Conservation (phyloP, 2,329 filamentous ascomycete genomes). For the Nakataea oryzae region DNA sequence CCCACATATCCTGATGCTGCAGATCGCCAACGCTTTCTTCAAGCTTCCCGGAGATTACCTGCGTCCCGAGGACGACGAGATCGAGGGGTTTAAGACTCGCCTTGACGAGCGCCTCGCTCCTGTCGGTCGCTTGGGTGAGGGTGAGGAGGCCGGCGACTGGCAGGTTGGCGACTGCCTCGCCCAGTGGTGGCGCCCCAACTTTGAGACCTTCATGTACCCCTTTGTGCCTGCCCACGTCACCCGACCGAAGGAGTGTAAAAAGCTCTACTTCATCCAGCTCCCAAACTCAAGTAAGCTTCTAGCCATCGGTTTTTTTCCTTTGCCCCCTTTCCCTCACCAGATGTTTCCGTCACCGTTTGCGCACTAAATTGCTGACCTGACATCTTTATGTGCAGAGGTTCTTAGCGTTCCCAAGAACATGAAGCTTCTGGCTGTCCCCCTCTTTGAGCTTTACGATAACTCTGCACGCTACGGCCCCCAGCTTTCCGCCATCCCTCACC, state of each 20-base stretch:
- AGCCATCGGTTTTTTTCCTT: background rate
- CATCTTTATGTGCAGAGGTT: slow-evolving; percentile 51
- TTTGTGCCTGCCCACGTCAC: slow-evolving; percentile 96
- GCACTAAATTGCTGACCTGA: background rate
- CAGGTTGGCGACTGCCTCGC: slow-evolving; percentile 88
- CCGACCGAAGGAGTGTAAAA: slow-evolving; percentile 97
- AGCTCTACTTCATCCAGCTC: slow-evolving; percentile 93
- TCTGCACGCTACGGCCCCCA: slow-evolving; percentile 90
- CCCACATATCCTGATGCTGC: slow-evolving; percentile 95
- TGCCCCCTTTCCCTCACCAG: background rate
- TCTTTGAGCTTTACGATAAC: slow-evolving; percentile 98
- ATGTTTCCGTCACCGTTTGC: background rate
- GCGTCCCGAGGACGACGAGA: slow-evolving; percentile 77
- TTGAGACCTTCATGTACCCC: slow-evolving; percentile 99
- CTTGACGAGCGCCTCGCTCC: slow-evolving; percentile 91
- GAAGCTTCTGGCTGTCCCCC: slow-evolving; percentile 92
- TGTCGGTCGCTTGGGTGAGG: slow-evolving; percentile 76
- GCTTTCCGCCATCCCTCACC: slow-evolving; percentile 88
- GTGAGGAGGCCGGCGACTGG: slow-evolving; percentile 80
- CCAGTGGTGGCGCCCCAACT: slow-evolving; percentile 98
- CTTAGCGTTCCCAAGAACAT: slow-evolving; percentile 98
- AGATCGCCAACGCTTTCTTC: slow-evolving; percentile 99
- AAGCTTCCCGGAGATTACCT: slow-evolving; percentile 97
- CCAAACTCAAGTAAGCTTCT: slow-evolving; percentile 71
- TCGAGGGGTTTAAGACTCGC: slow-evolving; percentile 86